Base-by-base conservation (phyloP, 2,329 filamentous ascomycete species). In the Nothophaeocryptopus gaeumannii region DNA sequence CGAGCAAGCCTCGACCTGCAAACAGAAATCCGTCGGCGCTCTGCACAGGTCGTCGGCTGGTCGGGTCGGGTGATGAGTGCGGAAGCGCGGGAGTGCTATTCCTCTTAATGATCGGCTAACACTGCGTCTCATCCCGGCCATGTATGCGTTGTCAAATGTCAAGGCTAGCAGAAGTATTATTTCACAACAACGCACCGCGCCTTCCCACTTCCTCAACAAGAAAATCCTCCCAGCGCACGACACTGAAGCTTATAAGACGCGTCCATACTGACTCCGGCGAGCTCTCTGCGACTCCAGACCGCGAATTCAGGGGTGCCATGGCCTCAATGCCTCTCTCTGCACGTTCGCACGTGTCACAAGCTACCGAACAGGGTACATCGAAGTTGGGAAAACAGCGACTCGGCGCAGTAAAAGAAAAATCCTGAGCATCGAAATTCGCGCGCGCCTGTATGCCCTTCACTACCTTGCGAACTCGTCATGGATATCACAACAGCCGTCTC, bases 401-500 rank as follows among this genome's bases (percentile, higher is more conserved):
- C 10, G 20, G 15, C 10, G 5, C 5, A n/a, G n/a, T n/a, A 9
- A 29, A 40, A 8, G 20, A 40, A 11, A 12, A 30, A 40, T 39
- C 13, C 13, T 10, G 14, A 13, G 36, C 5, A 39, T 13, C 39
- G 40, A 43, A 30, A 43, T 16, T 16, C 16, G 33, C 40, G 30
- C 40, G 31, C 35, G 35, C 30, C 40, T 15, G 7, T 35, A 45
- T 45, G 42, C 42, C 20, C 20, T 37, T 15, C 42, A n/a, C 15
- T 36, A 7, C 7, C 20, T 7, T 26, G 20, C 20, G 20, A 26
- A 26, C 20, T 26, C 20, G 20, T 38, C 44, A 52, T 47, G 45
- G 45, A 41, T 32, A 47, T 45, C 40, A 45, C 41, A 33, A 45
- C 40, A 38, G 45, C 44, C 50, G 50, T 52, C 44, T 50, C 47